Evolutionary conservation across 2,329 filamentous ascomycete genomes (phyloP), one percentile per base, ranked within the genome.

Genomic region (Beauveria sp.): DNA sequence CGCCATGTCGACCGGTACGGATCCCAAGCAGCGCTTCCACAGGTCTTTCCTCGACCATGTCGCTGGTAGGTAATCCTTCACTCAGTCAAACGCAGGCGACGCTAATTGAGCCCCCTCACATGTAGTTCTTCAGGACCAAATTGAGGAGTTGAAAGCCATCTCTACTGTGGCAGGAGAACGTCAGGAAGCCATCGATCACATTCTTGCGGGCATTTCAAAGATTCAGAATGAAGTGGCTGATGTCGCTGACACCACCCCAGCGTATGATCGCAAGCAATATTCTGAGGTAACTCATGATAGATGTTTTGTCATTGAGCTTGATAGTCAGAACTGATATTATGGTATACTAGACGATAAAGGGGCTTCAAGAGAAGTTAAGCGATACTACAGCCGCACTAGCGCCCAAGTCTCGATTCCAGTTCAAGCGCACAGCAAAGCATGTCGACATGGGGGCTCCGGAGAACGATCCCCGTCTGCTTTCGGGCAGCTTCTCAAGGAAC

Each of bases 231-330:
- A 95, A 68, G 90, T 97, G 45, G 88, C 90, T 66, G 92, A 97
- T 75, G 89, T 90, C 0, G 85, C 89, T 1, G 87, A 88, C 61
- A 91, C 88, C 67, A 85, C 96, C 18, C 92, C 95, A 3, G 86
- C 91, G 8, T 96, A 97, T 71, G 95, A 98, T 69, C 91, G 95
- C 73, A 86, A 90, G 67, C 88, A 89, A 26, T 98, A 96, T 71
- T 84, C 88, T 49, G 87, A 93, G 77, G 90, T 92, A 75, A 69
- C 63, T 28, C 51, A 18, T 22, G 16, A 10, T 40, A 4, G 10
- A 26, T 16, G 7, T 28, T 20, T 34, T 28, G 3, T 14, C 1
- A 9, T 26, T 28, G 8, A 28, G 40, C 0, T 18, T 16, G 16
- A 26, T 9, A 28, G n/a, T 43, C 34, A n/a, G 45, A 46, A 38